A percentile compares a stretch with the other conserved stretches of the same genome.
These are phyloP conservation scores for Pseudevernia furfuracea DNA, from an alignment of 495 filamentous ascomycete species.

Conservation along the genomic window DNA sequence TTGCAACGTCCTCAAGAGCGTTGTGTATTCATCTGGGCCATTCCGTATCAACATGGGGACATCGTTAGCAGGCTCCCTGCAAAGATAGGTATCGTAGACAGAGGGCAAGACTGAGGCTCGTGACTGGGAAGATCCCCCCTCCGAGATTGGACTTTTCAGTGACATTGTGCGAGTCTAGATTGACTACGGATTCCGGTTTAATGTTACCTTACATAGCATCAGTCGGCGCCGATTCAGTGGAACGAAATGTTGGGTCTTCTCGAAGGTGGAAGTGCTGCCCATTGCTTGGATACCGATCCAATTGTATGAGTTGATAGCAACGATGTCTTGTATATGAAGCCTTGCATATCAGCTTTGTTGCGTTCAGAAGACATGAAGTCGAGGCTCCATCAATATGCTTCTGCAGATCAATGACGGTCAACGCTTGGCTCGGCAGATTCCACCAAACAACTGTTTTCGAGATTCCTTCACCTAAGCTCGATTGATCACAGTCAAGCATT, in stretches of 20 bases:
- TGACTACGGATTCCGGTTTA: not conserved
- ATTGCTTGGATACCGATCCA: not conserved
- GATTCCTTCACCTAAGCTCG: not conserved
- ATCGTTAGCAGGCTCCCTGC: conserved; percentile 22
- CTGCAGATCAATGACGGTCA: not conserved
- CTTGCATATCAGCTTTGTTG: not conserved
- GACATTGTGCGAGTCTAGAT: not conserved
- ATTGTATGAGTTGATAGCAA: not conserved
- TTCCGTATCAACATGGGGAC: conserved; percentile 23
- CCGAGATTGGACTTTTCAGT: not conserved
- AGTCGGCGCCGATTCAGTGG: not conserved
- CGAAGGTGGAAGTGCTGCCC: not conserved
- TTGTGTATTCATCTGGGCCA: conserved; percentile 23
- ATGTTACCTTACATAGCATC: not conserved
- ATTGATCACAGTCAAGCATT: not conserved
- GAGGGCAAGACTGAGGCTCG: conserved; percentile 10
- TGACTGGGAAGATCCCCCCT: not conserved
- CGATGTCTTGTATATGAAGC: not conserved
- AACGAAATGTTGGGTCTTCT: not conserved
- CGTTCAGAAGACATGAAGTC: not conserved
- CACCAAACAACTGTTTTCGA: not conserved
- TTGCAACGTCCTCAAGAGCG: conserved; percentile 38
- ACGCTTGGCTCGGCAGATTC: not conserved
- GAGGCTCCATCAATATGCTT: not conserved
- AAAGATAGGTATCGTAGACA: conserved; percentile 23